Evolutionary conservation across 768 basidiomycete genomes (phyloP).

Genomic region (Xerocomus potaroensis): DNA sequence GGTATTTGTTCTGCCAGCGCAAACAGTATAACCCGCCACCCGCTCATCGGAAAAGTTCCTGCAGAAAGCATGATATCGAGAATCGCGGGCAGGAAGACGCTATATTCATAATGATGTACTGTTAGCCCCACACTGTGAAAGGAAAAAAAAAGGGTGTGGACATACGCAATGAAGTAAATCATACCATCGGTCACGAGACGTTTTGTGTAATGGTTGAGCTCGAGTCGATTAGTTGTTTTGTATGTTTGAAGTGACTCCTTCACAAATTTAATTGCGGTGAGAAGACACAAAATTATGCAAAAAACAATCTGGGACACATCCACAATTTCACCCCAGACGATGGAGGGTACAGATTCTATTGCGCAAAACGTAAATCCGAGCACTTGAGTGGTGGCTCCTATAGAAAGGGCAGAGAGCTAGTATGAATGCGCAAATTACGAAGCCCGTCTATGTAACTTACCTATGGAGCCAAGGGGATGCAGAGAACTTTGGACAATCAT

Average conservation of each 20-base stretch:
- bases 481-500: too few relatives aligned
- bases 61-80: background rate
- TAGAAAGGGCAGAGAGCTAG: background rate
- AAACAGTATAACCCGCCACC: background rate
- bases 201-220: background rate
- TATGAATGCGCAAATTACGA: too few relatives aligned
- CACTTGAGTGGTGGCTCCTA: background rate
- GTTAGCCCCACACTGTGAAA: background rate
- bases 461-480: background rate
- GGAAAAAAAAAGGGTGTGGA: background rate
- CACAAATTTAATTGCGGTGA: background rate
- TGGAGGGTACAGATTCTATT: background rate
- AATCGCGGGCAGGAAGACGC: background rate
- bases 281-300: background rate
- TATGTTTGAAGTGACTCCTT: background rate
- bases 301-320: background rate
- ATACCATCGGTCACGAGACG: background rate
- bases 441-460: background rate
- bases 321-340: background rate
- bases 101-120: background rate
- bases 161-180: background rate
- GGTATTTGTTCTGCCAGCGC: background rate
- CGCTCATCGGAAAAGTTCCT: background rate
- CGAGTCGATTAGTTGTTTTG: background rate
- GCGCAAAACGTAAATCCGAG: background rate